Percentiles rank a stretch among this genome's conserved stretches.
These are phyloP conservation scores for Laguncularia racemosa DNA, from an alignment of 345 rosid species.

Conservation along the genomic window DNA sequence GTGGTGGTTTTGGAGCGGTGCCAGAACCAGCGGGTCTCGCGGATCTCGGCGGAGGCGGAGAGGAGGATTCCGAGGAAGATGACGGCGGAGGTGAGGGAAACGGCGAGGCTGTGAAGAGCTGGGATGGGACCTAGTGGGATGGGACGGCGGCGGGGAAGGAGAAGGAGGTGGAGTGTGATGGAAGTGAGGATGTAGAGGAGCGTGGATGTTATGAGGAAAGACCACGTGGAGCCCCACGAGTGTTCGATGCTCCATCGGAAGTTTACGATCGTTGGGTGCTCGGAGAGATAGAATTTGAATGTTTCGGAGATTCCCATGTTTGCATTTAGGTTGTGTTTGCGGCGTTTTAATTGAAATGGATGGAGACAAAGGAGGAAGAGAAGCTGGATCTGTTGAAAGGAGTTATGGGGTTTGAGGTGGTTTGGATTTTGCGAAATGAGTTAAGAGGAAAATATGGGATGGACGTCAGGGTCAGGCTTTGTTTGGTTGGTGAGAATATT, in stretches of 20 bases:
- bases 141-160: slow-evolving; percentile 26
- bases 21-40: slow-evolving; percentile 88
- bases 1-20: slow-evolving; percentile 51
- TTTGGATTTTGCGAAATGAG: no score
- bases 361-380: no score
- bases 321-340: background rate
- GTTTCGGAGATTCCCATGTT: slow-evolving; percentile 1
- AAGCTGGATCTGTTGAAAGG: no score
- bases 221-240: slow-evolving; percentile 92
- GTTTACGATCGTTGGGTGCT: slow-evolving; percentile 69
- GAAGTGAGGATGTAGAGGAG: slow-evolving; percentile 42
- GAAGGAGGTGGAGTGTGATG: slow-evolving; percentile 43
- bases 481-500: no score
- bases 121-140: slow-evolving; percentile 78
- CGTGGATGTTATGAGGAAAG: slow-evolving; percentile 58
- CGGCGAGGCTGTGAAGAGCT: slow-evolving; percentile 61
- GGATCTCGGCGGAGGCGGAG: slow-evolving; percentile 74
- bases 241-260: slow-evolving; percentile 80
- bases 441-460: no score
- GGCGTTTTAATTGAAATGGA: no score
- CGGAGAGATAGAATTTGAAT: slow-evolving; percentile 44
- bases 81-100: slow-evolving; percentile 47
- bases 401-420: no score
- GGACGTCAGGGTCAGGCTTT: no score
- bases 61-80: slow-evolving; percentile 70